Evolutionary conservation across 2,329 filamentous ascomycete species (phyloP).

Genomic region (Phyllosticta citribraziliensis): DNA sequence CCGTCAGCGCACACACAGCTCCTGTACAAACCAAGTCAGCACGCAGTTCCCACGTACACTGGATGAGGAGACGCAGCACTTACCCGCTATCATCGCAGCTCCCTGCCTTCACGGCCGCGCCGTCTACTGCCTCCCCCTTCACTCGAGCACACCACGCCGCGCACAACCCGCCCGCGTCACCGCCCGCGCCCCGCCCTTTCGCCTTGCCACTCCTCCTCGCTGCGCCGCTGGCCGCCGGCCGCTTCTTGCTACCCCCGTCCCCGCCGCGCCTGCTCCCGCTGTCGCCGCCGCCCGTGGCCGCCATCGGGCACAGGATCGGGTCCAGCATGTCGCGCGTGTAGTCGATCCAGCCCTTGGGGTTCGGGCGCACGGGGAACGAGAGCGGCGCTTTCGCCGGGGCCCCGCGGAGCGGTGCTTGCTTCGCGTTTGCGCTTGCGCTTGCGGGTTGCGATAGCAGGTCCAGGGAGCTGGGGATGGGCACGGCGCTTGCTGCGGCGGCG

Average conservation of each 20-base stretch:
- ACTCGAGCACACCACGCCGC: neutral
- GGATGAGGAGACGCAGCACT: neutral
- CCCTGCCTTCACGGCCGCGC: neutral
- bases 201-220: neutral
- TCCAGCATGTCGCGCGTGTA: conserved; percentile 5
- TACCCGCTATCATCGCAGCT: neutral
- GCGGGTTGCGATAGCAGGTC: neutral
- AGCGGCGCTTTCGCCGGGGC: neutral
- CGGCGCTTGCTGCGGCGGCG: neutral
- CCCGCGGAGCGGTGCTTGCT: neutral
- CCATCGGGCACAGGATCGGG: conserved; percentile 1
- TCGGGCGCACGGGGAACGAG: neutral
- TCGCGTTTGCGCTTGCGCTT: neutral
- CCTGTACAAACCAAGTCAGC: neutral
- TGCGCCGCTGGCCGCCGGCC: too few relatives aligned
- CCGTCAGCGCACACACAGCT: neutral
- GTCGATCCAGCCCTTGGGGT: conserved; percentile 1
- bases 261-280: too few relatives aligned
- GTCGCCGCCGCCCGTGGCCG: neutral
- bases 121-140: neutral
- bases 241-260: neutral
- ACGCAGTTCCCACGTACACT: too few relatives aligned
- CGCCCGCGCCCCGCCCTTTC: neutral
- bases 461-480: neutral
- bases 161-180: neutral